phyloP scores from a whole-genome alignment of 2,329 filamentous ascomycete genomes.

The Ceratocystis smalleyi region DNA sequence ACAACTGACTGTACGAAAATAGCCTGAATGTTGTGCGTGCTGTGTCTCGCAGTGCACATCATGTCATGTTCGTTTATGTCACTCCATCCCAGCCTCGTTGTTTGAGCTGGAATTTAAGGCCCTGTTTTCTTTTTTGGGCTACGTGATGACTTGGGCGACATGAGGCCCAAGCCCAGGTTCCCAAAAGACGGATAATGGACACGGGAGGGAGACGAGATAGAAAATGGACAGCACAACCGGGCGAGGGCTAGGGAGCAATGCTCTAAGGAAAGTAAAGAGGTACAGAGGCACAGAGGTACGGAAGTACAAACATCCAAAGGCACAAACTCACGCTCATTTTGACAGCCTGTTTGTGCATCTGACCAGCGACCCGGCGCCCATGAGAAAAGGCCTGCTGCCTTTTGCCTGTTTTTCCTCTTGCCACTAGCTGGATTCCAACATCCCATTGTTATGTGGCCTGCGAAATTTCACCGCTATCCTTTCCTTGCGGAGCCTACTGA shows the following conservation, averaged over 20 bases:
- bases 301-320: neutral
- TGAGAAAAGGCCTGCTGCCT: neutral
- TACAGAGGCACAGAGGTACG: neutral
- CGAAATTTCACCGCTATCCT: neutral
- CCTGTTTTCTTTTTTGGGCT: neutral
- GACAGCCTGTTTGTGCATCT: neutral
- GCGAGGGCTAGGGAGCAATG: neutral
- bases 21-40: too few relatives aligned
- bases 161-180: neutral
- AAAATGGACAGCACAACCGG: neutral
- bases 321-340: neutral
- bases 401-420: neutral
- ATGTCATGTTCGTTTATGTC: neutral
- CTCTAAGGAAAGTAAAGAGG: neutral
- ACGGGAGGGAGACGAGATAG: neutral
- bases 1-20: too few relatives aligned
- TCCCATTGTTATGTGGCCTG: neutral
- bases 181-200: neutral
- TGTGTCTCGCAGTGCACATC: neutral
- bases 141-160: neutral
- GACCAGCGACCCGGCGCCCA: neutral
- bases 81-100: neutral
- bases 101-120: conserved; percentile 1
- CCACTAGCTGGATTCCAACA: neutral
- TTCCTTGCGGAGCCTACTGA: neutral